phyloP scores from a whole-genome alignment of 139 green algal species.

The Chlamydomonas sphaeroides region DNA sequence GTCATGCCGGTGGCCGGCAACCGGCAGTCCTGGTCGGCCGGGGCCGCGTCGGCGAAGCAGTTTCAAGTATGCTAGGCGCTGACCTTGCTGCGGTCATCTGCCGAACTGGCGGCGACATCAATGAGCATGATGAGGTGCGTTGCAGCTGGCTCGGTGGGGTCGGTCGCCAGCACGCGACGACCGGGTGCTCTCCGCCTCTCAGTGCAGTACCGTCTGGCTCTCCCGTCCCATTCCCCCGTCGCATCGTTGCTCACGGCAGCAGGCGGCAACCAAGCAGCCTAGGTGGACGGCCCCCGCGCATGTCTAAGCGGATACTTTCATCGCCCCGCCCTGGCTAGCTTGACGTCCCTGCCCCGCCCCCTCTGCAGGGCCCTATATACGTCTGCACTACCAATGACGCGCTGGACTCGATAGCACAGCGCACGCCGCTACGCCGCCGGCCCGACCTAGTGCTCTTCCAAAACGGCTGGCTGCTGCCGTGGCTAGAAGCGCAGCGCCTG shows the following conservation, averaged over 20 bases:
- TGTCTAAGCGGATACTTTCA: too few relatives aligned
- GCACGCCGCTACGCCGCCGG: constrained; percentile 31
- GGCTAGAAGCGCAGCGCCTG: constrained; percentile 28
- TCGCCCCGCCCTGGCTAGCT: not conserved
- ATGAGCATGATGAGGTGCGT: too few relatives aligned
- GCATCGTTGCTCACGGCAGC: too few relatives aligned
- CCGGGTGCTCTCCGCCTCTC: too few relatives aligned
- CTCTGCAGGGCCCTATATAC: constrained; percentile 50
- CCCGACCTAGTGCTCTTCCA: constrained; percentile 58
- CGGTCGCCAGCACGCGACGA: not conserved
- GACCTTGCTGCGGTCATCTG: not conserved
- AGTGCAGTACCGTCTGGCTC: too few relatives aligned
- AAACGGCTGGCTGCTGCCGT: constrained; percentile 62
- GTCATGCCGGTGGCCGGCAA: too few relatives aligned
- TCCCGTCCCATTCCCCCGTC: too few relatives aligned
- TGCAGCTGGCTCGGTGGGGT: too few relatives aligned
- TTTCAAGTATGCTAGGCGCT: constrained; percentile 4
- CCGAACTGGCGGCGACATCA: not conserved
- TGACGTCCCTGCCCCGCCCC: not conserved
- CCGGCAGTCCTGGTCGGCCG: constrained; percentile 38
- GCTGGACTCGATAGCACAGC: constrained; percentile 37
- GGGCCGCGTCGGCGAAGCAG: constrained; percentile 32
- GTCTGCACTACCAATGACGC: constrained; percentile 55
- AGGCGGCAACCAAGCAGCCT: not conserved
- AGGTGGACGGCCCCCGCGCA: not conserved